A percentile compares a stretch with the other conserved stretches of the same genome.
Evolutionary conservation across 2,329 filamentous ascomycete species (phyloP).

Genomic region (Neonectria hederae): DNA sequence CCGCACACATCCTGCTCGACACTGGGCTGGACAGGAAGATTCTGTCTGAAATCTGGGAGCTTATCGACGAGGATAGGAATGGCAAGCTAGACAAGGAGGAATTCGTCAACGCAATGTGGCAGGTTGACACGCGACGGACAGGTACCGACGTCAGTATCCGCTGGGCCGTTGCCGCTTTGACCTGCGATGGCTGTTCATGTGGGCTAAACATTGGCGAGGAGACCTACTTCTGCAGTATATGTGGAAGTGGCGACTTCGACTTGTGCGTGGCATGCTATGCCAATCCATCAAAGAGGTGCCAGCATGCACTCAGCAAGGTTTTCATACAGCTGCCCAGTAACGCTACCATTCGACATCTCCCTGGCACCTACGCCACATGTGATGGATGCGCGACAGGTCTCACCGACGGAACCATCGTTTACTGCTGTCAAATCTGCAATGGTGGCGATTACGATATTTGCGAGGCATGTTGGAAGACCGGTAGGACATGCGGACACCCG

Average conservation of each 20-base stretch:
- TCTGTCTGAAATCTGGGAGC: conserved; percentile 21
- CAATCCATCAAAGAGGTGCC: neutral
- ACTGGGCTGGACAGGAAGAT: conserved; percentile 9
- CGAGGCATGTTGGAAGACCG: conserved; percentile 14
- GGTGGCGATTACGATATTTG: conserved; percentile 22
- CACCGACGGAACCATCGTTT: neutral
- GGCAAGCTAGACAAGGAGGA: conserved; percentile 20
- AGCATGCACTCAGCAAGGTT: neutral
- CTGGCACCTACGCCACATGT: neutral
- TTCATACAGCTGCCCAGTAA: conserved; percentile 1
- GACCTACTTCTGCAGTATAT: conserved; percentile 14
- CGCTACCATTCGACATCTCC: neutral
- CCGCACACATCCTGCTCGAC: conserved; percentile 11
- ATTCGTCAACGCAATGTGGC: conserved; percentile 21
- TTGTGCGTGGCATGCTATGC: conserved; percentile 16
- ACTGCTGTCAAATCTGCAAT: conserved; percentile 16
- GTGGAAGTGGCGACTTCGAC: conserved; percentile 18
- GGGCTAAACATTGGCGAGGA: conserved; percentile 22
- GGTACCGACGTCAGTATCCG: conserved; percentile 9
- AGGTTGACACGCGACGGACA: conserved; percentile 13
- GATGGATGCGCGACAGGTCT: conserved; percentile 9
- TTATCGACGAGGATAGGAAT: conserved; percentile 16
- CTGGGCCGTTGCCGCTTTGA: neutral
- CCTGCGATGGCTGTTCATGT: conserved; percentile 14
- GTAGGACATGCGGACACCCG: conserved; percentile 2